Evolutionary conservation across 192 early-diverging fungal genomes (phyloP), one percentile per base, ranked within the genome.

Genomic region (Phycomyces blakesleeanus): DNA sequence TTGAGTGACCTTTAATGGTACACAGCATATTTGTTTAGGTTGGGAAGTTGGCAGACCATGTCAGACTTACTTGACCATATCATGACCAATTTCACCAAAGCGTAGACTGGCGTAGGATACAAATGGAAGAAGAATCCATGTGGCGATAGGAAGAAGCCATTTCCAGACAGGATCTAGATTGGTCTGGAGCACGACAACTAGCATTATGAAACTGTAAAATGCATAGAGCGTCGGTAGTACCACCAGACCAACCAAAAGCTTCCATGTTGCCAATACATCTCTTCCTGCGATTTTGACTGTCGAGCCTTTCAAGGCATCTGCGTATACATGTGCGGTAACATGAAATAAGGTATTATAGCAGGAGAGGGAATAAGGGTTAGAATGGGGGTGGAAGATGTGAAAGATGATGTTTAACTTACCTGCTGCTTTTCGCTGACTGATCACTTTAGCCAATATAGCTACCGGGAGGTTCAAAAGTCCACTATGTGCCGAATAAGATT

Each of bases 231-330:
- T 63, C 1, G 93, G 93, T 41, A 88, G 81, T 22, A 95, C 77
- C 0, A 84, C 91, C 26, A 90, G 70, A 26, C 83, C 85, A 27
- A 93, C 86, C 7, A 94, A 69, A 12, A 94, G 74, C 72, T 98
- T 98, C 97, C 95, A 98, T 6, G 97, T 97, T 0, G 92, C 93
- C 20, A 99, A 77, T 9, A 99, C 97, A 67, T 99, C 97, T 34
- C 89, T 82, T 18, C 93, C 97, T 51, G 88, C 87, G 64, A 99
- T 88, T 69, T 99, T 99, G 51, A 99, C 94, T 21, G 85, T 90
- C 6, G 94, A 96, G 20, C 81, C 89, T 5, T 85, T 87, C 55
- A 93, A 77, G 0, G 96, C 96, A 59, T 88, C 89, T 70, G 66
- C 67, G n/a, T n/a, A n/a, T n/a, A n/a, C n/a, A n/a, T n/a, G n/a